Conservation (phyloP, 345 rosid species). For the Cardiospermum halicacabum region DNA sequence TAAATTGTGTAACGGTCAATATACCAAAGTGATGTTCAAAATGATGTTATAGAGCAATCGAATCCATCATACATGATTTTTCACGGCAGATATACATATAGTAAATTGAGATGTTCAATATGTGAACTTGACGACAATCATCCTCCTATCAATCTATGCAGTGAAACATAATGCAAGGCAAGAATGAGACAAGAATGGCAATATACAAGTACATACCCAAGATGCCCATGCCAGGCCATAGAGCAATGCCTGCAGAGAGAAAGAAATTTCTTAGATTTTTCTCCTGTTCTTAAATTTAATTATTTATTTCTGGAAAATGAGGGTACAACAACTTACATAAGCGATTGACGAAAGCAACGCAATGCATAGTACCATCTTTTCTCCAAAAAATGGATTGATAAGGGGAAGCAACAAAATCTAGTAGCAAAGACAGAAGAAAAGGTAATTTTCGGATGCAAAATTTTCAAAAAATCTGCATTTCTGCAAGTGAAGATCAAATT, state of each 20-base stretch:
- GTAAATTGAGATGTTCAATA: too few species aligned
- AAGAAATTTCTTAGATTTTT: slow-evolving; percentile 1
- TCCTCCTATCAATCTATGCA: background rate
- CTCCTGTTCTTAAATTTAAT: background rate
- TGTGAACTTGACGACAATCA: too few species aligned
- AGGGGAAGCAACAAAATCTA: slow-evolving; percentile 51
- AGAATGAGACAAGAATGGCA: background rate
- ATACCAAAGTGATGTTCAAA: too few species aligned
- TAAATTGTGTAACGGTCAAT: too few species aligned
- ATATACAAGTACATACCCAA: slow-evolving; percentile 34
- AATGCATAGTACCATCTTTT: slow-evolving; percentile 34
- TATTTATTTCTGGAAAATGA: background rate
- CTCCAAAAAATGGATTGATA: slow-evolving; percentile 42
- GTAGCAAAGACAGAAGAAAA: background rate
- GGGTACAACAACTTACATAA: slow-evolving; percentile 45
- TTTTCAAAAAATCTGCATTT: background rate
- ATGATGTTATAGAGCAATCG: background rate
- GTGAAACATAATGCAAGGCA: background rate
- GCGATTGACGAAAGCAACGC: slow-evolving; percentile 50
- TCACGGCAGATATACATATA: too few species aligned
- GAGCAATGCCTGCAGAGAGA: slow-evolving; percentile 37
- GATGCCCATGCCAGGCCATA: slow-evolving; percentile 57
- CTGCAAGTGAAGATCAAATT: background rate
- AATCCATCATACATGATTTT: too few species aligned
- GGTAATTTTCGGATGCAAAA: background rate